phyloP scores from a whole-genome alignment of 2,329 filamentous ascomycete genomes.

The Aspergillus vadensis region DNA sequence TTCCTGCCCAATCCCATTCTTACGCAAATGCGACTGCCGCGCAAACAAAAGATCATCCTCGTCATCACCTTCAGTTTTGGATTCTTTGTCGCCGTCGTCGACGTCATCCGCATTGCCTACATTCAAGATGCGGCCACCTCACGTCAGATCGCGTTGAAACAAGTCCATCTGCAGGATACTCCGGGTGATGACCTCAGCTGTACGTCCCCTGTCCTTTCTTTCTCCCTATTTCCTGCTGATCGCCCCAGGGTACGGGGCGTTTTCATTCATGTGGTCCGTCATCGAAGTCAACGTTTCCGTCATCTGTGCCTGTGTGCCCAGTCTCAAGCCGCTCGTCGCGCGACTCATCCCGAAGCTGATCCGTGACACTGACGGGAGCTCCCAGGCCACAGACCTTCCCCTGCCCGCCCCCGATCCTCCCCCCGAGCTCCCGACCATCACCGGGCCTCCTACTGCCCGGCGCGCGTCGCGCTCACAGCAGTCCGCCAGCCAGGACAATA shows the following conservation, averaged over 20 bases:
- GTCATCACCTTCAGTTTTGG: conserved; percentile 84
- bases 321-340: conserved; percentile 80
- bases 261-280: conserved; percentile 90
- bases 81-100: conserved; percentile 82
- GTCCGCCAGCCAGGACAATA: conserved; percentile 8
- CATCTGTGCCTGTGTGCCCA: conserved; percentile 88
- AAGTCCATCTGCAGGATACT: conserved; percentile 39
- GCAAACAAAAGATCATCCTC: conserved; percentile 83
- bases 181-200: conserved; percentile 57
- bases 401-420: conserved; percentile 1
- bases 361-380: conserved; percentile 46
- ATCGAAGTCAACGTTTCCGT: conserved; percentile 91
- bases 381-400: conserved; percentile 18
- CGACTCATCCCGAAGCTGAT: conserved; percentile 60
- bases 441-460: conserved; percentile 9
- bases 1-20: conserved; percentile 86
- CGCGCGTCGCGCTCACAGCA: conserved; percentile 17
- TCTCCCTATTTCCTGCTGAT: not conserved
- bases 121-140: conserved; percentile 69
- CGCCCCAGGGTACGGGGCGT: conserved; percentile 72
- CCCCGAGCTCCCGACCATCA: conserved; percentile 13
- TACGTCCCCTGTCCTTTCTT: conserved; percentile 17
- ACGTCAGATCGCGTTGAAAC: conserved; percentile 31
- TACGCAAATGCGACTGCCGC: conserved; percentile 80
- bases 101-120: conserved; percentile 87